These are phyloP conservation scores for Silene vulgaris DNA, from an alignment of 179 eudicot genomes.

Conservation along the genomic window DNA sequence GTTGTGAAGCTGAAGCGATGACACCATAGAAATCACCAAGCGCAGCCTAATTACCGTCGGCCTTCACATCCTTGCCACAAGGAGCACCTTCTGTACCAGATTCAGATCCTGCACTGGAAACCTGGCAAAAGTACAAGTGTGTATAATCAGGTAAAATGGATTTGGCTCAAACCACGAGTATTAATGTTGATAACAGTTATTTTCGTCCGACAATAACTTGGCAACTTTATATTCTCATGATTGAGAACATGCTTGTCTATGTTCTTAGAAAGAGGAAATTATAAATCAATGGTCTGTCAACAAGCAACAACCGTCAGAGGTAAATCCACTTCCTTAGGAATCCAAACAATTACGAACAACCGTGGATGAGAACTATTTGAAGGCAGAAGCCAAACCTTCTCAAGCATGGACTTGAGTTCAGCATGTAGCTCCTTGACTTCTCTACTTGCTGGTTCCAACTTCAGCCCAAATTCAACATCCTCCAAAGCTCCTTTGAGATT, in stretches of 20 bases:
- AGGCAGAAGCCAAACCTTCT: background rate
- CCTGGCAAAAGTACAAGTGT: slow-evolving; percentile 7
- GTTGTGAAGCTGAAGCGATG: too few species aligned
- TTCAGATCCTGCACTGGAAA: background rate
- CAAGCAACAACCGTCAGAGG: background rate
- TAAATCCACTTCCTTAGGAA: background rate
- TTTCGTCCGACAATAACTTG: background rate
- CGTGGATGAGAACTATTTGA: background rate
- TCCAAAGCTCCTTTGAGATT: background rate
- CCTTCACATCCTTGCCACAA: background rate
- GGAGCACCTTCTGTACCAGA: background rate
- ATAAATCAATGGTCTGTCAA: too few species aligned
- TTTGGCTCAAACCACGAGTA: background rate
- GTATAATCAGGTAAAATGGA: background rate
- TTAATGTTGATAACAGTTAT: background rate
- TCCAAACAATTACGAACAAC: background rate
- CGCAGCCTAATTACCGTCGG: background rate
- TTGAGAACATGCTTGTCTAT: background rate
- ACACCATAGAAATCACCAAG: background rate
- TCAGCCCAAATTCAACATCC: background rate
- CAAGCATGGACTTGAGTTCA: slow-evolving; percentile 3
- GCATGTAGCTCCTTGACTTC: background rate
- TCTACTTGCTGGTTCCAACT: slow-evolving; percentile 5
- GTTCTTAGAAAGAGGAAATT: too few species aligned
- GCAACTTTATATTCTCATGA: background rate